Percentiles rank a stretch among this genome's conserved stretches.
phyloP scores from a whole-genome alignment of 1,139 yeast genomes.

The Candida sp. region DNA sequence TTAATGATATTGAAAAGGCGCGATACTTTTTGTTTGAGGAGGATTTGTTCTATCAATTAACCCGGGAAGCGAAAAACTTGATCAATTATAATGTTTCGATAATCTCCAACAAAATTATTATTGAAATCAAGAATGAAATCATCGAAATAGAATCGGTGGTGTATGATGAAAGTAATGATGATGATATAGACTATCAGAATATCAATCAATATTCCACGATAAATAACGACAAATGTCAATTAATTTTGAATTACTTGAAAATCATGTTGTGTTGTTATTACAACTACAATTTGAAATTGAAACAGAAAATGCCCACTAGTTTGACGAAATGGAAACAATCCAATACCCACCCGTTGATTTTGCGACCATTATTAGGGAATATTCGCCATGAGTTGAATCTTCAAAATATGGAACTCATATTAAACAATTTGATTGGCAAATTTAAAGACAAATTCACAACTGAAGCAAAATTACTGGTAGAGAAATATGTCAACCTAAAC shows the following conservation, averaged over 20 bases:
- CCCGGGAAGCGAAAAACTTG: constrained; percentile 70
- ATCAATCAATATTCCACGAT: constrained; percentile 28
- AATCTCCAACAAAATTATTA: constrained; percentile 60
- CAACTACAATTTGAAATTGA: constrained; percentile 45
- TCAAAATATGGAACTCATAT: constrained; percentile 36
- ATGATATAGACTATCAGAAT: constrained; percentile 30
- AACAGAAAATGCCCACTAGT: constrained; percentile 46
- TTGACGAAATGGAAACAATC: constrained; percentile 50
- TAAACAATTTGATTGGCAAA: constrained; percentile 26
- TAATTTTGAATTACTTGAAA: constrained; percentile 50
- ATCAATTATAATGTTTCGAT: constrained; percentile 72
- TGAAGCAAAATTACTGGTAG: constrained; percentile 14
- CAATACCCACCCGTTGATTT: constrained; percentile 47
- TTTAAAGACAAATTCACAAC: constrained; percentile 13
- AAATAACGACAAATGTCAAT: constrained; percentile 46
- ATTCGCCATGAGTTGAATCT: constrained; percentile 59
- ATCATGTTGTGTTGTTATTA: constrained; percentile 62
- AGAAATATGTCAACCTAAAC: constrained; percentile 20
- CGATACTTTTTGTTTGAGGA: constrained; percentile 81
- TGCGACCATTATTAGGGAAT: constrained; percentile 69
- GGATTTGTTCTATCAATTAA: constrained; percentile 69
- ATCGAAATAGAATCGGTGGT: constrained; percentile 68
- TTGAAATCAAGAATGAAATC: constrained; percentile 64
- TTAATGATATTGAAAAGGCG: constrained; percentile 55
- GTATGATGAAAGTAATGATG: constrained; percentile 44